These are phyloP conservation scores for Exophiala mesophila DNA, from an alignment of 2,329 filamentous ascomycete genomes.

Conservation along the genomic window DNA sequence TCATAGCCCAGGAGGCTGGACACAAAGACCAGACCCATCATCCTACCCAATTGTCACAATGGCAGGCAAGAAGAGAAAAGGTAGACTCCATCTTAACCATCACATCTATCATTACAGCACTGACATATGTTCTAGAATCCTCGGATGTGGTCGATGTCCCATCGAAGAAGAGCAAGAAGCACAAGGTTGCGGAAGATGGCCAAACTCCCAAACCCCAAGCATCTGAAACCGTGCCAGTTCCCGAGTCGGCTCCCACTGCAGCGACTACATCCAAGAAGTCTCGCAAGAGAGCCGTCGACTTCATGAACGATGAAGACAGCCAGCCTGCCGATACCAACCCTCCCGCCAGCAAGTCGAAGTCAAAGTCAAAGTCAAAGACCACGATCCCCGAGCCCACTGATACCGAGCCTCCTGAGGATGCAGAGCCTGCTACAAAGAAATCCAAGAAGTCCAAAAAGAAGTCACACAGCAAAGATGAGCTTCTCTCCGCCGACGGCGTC, in stretches of 20 bases:
- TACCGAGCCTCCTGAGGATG: slow-evolving; percentile 4
- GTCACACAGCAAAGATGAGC: slow-evolving; percentile 31
- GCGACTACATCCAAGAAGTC: slow-evolving; percentile 37
- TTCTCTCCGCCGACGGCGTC: slow-evolving; percentile 31
- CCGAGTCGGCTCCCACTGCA: slow-evolving; percentile 31
- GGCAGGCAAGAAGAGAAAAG: slow-evolving; percentile 27
- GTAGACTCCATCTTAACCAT: slow-evolving; percentile 8
- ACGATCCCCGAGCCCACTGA: slow-evolving; percentile 33
- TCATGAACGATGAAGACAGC: slow-evolving; percentile 41
- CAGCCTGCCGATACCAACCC: slow-evolving; percentile 26
- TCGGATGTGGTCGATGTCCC: slow-evolving; percentile 30
- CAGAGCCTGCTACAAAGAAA: slow-evolving; percentile 35
- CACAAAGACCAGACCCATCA: too few relatives aligned
- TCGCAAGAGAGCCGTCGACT: slow-evolving; percentile 46
- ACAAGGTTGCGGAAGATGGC: slow-evolving; percentile 31
- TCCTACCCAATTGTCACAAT: too few relatives aligned
- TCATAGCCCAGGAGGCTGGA: too few relatives aligned
- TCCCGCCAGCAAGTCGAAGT: slow-evolving; percentile 28
- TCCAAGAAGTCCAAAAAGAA: slow-evolving; percentile 32
- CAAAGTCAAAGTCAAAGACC: slow-evolving; percentile 48
- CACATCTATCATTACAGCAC: too few relatives aligned
- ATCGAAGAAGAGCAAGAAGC: slow-evolving; percentile 49
- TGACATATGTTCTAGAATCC: slow-evolving; percentile 11
- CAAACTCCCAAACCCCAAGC: slow-evolving; percentile 31
- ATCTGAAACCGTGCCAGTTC: slow-evolving; percentile 25